These are phyloP conservation scores for Elsinoe arachidis DNA, from an alignment of 2,329 filamentous ascomycete species.

Conservation along the genomic window DNA sequence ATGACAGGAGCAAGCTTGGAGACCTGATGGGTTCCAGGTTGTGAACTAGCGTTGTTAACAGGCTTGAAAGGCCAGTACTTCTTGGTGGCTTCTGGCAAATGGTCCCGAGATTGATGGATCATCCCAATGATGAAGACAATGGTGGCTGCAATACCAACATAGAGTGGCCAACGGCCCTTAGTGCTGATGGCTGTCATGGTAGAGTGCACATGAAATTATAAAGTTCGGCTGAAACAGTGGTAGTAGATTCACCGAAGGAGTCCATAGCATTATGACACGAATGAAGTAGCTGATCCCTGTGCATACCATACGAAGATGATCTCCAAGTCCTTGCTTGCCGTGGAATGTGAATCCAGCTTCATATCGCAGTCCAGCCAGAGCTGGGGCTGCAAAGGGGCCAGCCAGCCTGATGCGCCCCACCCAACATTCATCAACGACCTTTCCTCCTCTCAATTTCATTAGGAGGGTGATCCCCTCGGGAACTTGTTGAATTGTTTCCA, in stretches of 20 bases:
- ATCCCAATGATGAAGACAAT: constrained; percentile 5
- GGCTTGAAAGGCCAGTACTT: not conserved
- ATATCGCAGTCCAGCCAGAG: not conserved
- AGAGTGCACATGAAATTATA: not conserved
- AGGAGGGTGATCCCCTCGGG: not conserved
- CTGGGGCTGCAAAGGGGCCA: not conserved
- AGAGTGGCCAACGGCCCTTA: constrained; percentile 2
- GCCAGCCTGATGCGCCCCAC: not conserved
- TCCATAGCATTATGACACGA: not conserved
- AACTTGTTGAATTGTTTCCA: not conserved
- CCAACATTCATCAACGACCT: not conserved
- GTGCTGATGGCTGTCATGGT: constrained; percentile 3
- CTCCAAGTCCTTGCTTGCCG: not conserved
- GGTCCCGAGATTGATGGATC: constrained; percentile 4
- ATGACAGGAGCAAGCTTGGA: constrained; percentile 10
- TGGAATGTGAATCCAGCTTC: not conserved
- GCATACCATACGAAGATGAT: not conserved
- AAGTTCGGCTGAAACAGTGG: not conserved
- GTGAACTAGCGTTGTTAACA: not conserved
- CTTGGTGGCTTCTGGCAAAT: not conserved
- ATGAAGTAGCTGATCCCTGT: not conserved
- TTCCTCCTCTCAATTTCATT: not conserved
- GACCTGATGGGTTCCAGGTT: not conserved
- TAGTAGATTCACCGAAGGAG: not conserved
- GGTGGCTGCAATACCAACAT: constrained; percentile 1